Evolutionary conservation across 2,329 filamentous ascomycete species (phyloP), one percentile per base, ranked within the genome.

Genomic region (Byssoonygena ceratinophila): DNA sequence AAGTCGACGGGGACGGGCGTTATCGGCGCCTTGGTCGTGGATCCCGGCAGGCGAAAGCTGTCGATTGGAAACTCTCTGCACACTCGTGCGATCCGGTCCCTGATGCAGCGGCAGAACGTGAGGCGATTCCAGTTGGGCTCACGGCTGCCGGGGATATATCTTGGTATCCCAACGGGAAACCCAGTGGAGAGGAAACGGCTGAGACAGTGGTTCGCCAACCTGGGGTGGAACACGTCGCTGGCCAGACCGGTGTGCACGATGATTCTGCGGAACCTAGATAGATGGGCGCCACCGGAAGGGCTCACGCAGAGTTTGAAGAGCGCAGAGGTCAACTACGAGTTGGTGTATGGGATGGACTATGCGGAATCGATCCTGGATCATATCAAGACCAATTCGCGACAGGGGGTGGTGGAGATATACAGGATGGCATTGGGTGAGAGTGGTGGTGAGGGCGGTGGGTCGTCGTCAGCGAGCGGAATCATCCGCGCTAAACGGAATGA

Each of bases 11-110:
- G 78, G 5, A 82, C 82, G 3, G 88, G 87, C 14, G 83, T 88
- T 16, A 81, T 97, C 47, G 89, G 85, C 0, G 82, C 87, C 2
- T 76, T 97, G n/a, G 85, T 96, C 56, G 91, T 97, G 34, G 90
- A 96, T 59, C 90, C 91, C 0, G 73, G 78, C 3, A 84, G 94
- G 62, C 81, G 91, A 31, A 92, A 90, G 61, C 77, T 95, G 8
- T 94, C 89, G 0, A 92, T 97, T 55, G 91, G 91, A 0, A 82
- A 89, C 59, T 95, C 88, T 0, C 78, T 97, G 1, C 90, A 96
- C 67, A 85, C 87, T 56, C 79, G 90, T 36, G 90, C 90, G 0
- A 79, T 96, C 51, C 82, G 87, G 29, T 83, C 81, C 4, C 75
- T 97, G 1, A 65, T 82, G 2, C 84, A 88, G 60, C 80, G 81